Evolutionary conservation across 768 basidiomycete species (phyloP), one percentile per base, ranked within the genome.

Genomic region (Mycena rosella): DNA sequence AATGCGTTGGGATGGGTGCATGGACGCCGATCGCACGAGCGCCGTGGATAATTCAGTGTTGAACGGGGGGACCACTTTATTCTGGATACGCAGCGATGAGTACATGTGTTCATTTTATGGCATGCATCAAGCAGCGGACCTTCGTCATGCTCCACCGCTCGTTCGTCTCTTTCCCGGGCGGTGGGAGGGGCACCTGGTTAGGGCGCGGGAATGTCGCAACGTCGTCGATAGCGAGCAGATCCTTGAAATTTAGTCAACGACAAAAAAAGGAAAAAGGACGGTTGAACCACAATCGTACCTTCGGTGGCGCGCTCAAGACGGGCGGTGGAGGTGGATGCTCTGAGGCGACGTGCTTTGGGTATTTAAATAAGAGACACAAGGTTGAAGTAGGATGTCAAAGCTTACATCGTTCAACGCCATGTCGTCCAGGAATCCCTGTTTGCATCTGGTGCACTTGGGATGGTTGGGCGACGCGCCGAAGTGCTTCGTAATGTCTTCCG

Each of bases 361-460:
- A 10, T 10, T 26, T 15, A 48, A 51, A 30, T 29, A 6, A 51
- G 9, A 5, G 27, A n/a, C 49, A 10, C 20, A 24, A 22, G 29
- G 26, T 51, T 27, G 49, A 24, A 30, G 7, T 51, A 18, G 49
- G 17, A 27, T n/a, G n/a, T n/a, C n/a, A 24, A 44, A 47, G 11
- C 49, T 30, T 20, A 30, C 49, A 5, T 55, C 45, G 45, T 15
- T 22, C 45, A 47, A 47, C 5, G 45, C 45, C 24, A 24, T 77
- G 27, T 78, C 73, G 62, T 84, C 81, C 49, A 75, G 67, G 62
- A 85, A 86, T 32, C 84, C 83, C 49, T 79, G 56, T n/a, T 75
- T 71, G 57, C 86, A 87, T 32, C 75, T 71, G 27, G 73, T 65
- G 61, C 87, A 87, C 59, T 80, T 82, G 3, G 87, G 84, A 73